A percentile compares a stretch with the other conserved stretches of the same genome.
Evolutionary conservation across 768 basidiomycete genomes (phyloP).

Genomic region (Boletus barrowsii): DNA sequence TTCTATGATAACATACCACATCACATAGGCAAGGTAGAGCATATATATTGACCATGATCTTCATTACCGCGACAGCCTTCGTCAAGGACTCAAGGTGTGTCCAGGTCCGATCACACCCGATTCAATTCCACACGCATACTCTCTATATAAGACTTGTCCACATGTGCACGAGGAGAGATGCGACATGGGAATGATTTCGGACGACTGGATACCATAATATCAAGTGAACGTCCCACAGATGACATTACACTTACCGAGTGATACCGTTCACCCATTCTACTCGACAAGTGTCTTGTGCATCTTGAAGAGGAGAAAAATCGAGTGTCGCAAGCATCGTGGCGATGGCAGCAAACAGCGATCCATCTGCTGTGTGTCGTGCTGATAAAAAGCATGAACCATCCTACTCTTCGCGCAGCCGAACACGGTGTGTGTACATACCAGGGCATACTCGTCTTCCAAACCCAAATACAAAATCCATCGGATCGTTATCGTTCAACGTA

Average conservation of each 20-base stretch:
- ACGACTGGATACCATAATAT: neutral
- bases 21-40: too few relatives aligned
- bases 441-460: conserved; percentile 13
- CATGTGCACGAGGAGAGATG: conserved; percentile 4
- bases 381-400: neutral
- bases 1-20: too few relatives aligned
- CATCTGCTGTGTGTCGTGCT: conserved; percentile 5
- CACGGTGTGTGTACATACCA: neutral
- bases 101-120: too few relatives aligned
- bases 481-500: conserved; percentile 2
- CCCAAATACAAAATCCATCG: conserved; percentile 9
- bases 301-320: conserved; percentile 1
- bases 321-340: conserved; percentile 15
- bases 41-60: too few relatives aligned
- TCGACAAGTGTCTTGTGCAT: neutral
- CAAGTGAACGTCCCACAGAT: neutral
- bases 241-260: conserved; percentile 1
- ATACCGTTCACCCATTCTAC: conserved; percentile 6
- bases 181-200: conserved; percentile 9
- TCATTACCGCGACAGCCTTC: too few relatives aligned
- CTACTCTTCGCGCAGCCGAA: neutral
- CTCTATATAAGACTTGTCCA: neutral
- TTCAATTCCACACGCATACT: neutral
- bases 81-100: too few relatives aligned
- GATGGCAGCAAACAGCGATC: conserved; percentile 6